Evolutionary conservation across 176 grass and related monocot species (phyloP), one percentile per base, ranked within the genome.

Genomic region (Aegilops speltoides): DNA sequence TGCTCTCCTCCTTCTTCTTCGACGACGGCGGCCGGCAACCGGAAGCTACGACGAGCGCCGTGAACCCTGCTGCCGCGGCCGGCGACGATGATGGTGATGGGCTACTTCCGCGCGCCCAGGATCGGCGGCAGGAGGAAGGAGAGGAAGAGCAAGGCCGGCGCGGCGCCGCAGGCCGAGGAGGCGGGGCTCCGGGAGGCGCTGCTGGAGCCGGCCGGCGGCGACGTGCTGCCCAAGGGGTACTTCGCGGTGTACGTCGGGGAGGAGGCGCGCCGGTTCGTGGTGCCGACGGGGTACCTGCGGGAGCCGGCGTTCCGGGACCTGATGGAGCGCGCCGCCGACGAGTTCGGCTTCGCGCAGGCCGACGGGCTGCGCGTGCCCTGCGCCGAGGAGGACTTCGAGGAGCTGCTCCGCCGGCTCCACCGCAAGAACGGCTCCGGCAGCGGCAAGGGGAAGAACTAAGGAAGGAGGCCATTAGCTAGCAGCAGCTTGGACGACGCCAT

Each of bases 311-410:
- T 95, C 80, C 85, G 37, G 72, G 86, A 83, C 5, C 77, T 93
- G 10, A 93, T 95, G 93, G 91, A 93, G 86, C 81, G 68, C 60
- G 83, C 85, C 48, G 88, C 88, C 70, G 88, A 95, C 77, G 93
- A 95, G 84, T 95, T 95, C 61, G 93, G 93, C 54, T 95, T 93
- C 86, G 80, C 68, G 59, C 90, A 91, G 81, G 68, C 86, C 1
- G 91, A 61, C 41, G 91, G 90, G 20, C 88, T 95, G 2, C 68
- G 84, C 46, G 79, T 95, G 43, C 93, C 93, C 1, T 91, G 88
- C 66, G 80, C 79, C 76, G 89, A 91, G 88, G 88, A 82, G 20
- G 76, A 93, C 77, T 89, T 95, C 65, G 28, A 85, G 22, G 76
- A 82, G 17, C 84, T 93, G 76, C 76, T 95, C 1, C 56, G 73